Conservation (phyloP, 352 stramenopile species). For the Pythium folliculosum region DNA sequence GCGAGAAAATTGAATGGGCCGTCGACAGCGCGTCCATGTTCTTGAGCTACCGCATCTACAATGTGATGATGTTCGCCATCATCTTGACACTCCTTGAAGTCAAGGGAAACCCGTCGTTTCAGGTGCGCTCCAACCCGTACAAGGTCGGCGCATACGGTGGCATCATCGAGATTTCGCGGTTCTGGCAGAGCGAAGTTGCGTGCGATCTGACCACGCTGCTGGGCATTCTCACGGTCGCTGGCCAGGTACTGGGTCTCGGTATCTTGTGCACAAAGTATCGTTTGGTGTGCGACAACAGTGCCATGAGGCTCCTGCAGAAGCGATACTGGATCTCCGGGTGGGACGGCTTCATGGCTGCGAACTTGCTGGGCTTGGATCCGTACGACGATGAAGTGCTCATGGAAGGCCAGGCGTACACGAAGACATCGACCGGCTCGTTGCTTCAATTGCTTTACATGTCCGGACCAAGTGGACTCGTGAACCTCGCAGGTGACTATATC, state of each 20-base stretch:
- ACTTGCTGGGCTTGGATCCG: conserved; percentile 49
- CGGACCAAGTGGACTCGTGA: conserved; percentile 43
- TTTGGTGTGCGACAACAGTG: conserved; percentile 38
- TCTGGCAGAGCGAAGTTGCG: conserved; percentile 59
- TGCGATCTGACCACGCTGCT: conserved; percentile 48
- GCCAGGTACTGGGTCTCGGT: conserved; percentile 25
- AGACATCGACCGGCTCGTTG: conserved; percentile 43
- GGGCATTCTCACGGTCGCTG: conserved; percentile 32
- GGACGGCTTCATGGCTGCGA: conserved; percentile 37
- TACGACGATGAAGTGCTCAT: conserved; percentile 29
- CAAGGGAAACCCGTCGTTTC: conserved; percentile 41
- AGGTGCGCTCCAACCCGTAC: conserved; percentile 18
- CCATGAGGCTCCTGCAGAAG: conserved; percentile 47
- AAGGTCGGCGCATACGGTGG: conserved; percentile 46
- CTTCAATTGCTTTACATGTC: conserved; percentile 52
- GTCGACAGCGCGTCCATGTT: conserved; percentile 50
- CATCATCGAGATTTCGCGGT: conserved; percentile 37
- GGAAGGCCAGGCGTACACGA: conserved; percentile 29
- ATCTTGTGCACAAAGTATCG: conserved; percentile 44
- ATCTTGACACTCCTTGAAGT: conserved; percentile 39
- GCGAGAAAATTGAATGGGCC: conserved; percentile 45
- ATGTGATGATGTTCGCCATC: conserved; percentile 42
- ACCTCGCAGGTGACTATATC: conserved; percentile 49
- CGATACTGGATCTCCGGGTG: conserved; percentile 56
- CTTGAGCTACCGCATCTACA: conserved; percentile 57